Evolutionary conservation across 225 moss, liverwort and hornwort species (phyloP), one percentile per base, ranked within the genome.

Genomic region (Ulota crispa): DNA sequence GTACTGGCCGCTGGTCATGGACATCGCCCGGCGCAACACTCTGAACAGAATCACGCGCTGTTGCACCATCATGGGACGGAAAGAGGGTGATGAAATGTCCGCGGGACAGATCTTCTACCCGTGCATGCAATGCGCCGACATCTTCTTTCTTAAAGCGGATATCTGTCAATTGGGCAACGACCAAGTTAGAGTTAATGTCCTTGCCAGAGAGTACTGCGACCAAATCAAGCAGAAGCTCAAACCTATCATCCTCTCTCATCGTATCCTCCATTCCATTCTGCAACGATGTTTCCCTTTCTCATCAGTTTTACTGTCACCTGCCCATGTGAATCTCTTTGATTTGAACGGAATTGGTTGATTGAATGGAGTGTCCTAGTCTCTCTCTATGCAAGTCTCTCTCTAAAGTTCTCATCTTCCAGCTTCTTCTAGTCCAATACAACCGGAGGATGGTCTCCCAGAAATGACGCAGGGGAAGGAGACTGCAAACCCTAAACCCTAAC

Each of bases 81-180:
- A 84, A 62, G 95, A 95, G 15, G 89, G 92, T 8, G 97, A 98
- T 8, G 92, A 94, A 2, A 83, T 98, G 87, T 91, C 91, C 60
- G 94, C 95, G 15, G 94, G 93, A 9, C 97, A 98, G 67, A 95
- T 95, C 26, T 91, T 98, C 8, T 98, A 95, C 82, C 93, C 97
- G n/a, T 95, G 95, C 37, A 98, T 98, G 97, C 95, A 98, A 82
- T 98, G 95, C 73, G 94, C 97, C 2, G 97, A 98, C 43, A 98
- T 95, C 54, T 95, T 98, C 68, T 95, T 92, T 71, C 90, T 95
- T 14, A 85, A 87, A 34, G 87, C 87, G 6, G 87, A 87, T 71
- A 87, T 87, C 9, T 87, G 87, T 36, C 87, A 94, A 80, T 84
- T 98, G 16, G 97, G 94, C 12, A 92, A 89, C 53, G 97, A 98